These are phyloP conservation scores for Macadamia tetraphylla DNA, from an alignment of 164 flowering plant species.

Conservation along the genomic window DNA sequence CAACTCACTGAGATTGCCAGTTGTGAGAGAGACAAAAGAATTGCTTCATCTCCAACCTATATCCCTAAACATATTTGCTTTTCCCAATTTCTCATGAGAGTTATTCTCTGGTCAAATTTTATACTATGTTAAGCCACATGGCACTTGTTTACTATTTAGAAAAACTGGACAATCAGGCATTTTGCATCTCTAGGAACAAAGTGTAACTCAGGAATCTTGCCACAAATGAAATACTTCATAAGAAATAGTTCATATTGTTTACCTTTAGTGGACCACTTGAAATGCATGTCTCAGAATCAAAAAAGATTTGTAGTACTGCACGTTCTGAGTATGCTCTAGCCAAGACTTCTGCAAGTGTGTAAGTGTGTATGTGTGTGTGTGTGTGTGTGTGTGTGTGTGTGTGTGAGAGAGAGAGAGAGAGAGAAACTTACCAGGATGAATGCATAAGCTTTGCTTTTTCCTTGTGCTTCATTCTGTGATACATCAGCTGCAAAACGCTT, in stretches of 20 bases:
- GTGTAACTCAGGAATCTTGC: not conserved
- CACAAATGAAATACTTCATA: not conserved
- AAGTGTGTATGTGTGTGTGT: too few species aligned
- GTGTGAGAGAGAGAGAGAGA: too few species aligned
- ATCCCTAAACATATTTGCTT: too few species aligned
- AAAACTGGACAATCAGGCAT: too few species aligned
- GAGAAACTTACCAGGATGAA: constrained; percentile 44
- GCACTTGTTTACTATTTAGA: not conserved
- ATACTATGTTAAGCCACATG: not conserved
- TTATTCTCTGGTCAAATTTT: not conserved
- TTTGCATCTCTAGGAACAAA: not conserved
- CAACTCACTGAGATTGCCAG: too few species aligned
- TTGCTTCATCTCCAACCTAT: too few species aligned
- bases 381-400: too few species aligned
- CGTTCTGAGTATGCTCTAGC: constrained; percentile 80
- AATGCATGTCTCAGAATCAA: constrained; percentile 52
- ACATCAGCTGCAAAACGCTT: constrained; percentile 54
- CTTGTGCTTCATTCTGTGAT: constrained; percentile 41
- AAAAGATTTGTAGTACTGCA: constrained; percentile 43
- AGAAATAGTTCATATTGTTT: constrained; percentile 6
- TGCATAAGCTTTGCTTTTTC: constrained; percentile 68
- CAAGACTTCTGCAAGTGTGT: constrained; percentile 75
- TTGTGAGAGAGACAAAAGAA: too few species aligned
- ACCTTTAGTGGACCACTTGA: constrained; percentile 71
- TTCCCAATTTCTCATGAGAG: too few species aligned